Evolutionary conservation across 2,329 filamentous ascomycete species (phyloP), one percentile per base, ranked within the genome.

Genomic region (Botrytis fabae): DNA sequence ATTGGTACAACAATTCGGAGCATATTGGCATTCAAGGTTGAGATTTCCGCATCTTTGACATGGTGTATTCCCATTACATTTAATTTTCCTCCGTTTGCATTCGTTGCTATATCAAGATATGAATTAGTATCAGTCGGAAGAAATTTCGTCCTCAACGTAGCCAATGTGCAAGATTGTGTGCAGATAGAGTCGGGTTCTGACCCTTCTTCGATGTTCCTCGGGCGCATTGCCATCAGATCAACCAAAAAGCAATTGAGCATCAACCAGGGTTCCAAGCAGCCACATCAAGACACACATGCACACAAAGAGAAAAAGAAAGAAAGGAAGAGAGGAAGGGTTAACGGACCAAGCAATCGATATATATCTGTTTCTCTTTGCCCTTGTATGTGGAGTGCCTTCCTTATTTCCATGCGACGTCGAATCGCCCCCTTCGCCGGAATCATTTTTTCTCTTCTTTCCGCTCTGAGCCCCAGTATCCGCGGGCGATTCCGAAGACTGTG

Each of bases 61-160:
- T 1, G 90, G 88, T 1, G 86, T 88, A 77, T 92, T 88, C 74
- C 91, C 91, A 81, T 92, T 92, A 82, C 91, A 93, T 81, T 92
- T 92, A 79, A 93, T 90, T 81, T 93, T 93, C 73, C 91, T 88
- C n/a, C 91, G 85, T 78, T 93, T 93, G 81, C 91, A 93, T 80
- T 92, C 90, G 79, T 92, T 93, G 77, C 91, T 79, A 35, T 69
- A 12, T n/a, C 32, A 2, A 35, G 0, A 32, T 25, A 28, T 44
- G 5, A n/a, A 68, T 74, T 25, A 74, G 73, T 38, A 71, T 51
- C 35, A 25, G 25, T 22, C 25, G 16, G 16, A 16, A 2, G 20
- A 28, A 57, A 22, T 9, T 18, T 8, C 16, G 9, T 35, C 28
- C 14, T 69, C 32, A n/a, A 25, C 54, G 48, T 9, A 54, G 6